Evolutionary conservation across 148 eudicot species (phyloP).

Genomic region (Rhododendron simsii): DNA sequence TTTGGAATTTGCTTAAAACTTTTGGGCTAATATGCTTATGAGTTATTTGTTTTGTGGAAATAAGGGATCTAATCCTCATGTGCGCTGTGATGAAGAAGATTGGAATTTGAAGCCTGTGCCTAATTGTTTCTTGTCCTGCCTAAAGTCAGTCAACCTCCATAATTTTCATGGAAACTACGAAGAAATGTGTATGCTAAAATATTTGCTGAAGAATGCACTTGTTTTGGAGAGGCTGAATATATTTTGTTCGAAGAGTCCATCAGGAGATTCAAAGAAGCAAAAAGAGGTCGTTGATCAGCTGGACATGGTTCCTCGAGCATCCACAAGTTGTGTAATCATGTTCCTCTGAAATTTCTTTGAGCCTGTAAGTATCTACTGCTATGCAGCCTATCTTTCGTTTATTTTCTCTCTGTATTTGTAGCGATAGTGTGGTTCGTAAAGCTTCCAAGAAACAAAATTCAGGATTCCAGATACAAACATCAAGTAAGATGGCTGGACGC

Average conservation of each 20-base stretch:
- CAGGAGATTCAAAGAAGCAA: conserved; percentile 8
- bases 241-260: conserved; percentile 14
- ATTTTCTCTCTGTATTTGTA: neutral
- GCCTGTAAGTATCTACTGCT: conserved; percentile 1
- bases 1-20: neutral
- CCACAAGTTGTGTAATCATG: conserved; percentile 13
- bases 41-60: neutral
- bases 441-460: neutral
- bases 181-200: conserved; percentile 25
- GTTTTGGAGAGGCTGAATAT: conserved; percentile 30
- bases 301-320: conserved; percentile 16
- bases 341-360: conserved; percentile 15
- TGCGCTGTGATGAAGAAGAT: conserved; percentile 9
- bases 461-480: neutral
- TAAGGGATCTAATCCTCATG: conserved; percentile 21
- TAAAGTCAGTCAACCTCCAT: conserved; percentile 22
- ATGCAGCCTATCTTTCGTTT: neutral
- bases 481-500: no score
- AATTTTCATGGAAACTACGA: conserved; percentile 26
- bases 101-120: conserved; percentile 16
- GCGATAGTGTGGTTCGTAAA: neutral
- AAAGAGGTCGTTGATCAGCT: conserved; percentile 14
- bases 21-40: neutral
- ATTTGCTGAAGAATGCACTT: conserved; percentile 34
- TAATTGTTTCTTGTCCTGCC: conserved; percentile 22